Conservation (phyloP, 306 rosid genomes). For the apple (Malus domestica) region DNA sequence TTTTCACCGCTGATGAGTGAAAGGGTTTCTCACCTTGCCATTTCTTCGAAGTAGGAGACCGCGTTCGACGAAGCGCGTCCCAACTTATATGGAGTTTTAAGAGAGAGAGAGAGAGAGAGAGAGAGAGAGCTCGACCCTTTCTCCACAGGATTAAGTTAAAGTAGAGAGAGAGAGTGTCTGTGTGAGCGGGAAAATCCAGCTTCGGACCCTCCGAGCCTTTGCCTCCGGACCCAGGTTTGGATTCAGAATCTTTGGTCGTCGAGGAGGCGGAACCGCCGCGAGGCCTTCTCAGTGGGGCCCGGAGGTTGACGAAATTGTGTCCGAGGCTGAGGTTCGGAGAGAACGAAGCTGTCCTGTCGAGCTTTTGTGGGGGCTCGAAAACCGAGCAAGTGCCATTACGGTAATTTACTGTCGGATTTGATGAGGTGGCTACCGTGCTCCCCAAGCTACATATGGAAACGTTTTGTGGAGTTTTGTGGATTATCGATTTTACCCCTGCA, state of each 20-base stretch:
- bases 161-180: neutral
- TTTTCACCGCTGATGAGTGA: too few species aligned
- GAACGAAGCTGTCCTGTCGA: constrained; percentile 1
- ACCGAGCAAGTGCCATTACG: constrained; percentile 23
- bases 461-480: neutral
- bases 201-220: neutral
- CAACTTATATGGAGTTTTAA: neutral
- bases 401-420: constrained; percentile 6
- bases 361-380: constrained; percentile 18
- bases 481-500: constrained; percentile 4
- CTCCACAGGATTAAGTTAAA: constrained; percentile 24
- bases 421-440: constrained; percentile 25
- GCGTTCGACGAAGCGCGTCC: neutral
- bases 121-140: neutral
- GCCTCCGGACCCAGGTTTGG: constrained; percentile 16
- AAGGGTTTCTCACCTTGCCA: constrained; percentile 40
- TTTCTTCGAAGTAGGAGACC: constrained; percentile 1
- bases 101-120: neutral
- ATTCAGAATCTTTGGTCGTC: neutral
- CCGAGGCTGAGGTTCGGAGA: constrained; percentile 22
- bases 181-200: constrained; percentile 64
- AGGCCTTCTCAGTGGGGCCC: neutral
- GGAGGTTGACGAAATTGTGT: neutral
- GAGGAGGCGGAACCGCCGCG: neutral
- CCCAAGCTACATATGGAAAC: constrained; percentile 22